These are phyloP conservation scores for Fomitopsis palustris DNA, from an alignment of 1,284 basidiomycete species.

Conservation along the genomic window DNA sequence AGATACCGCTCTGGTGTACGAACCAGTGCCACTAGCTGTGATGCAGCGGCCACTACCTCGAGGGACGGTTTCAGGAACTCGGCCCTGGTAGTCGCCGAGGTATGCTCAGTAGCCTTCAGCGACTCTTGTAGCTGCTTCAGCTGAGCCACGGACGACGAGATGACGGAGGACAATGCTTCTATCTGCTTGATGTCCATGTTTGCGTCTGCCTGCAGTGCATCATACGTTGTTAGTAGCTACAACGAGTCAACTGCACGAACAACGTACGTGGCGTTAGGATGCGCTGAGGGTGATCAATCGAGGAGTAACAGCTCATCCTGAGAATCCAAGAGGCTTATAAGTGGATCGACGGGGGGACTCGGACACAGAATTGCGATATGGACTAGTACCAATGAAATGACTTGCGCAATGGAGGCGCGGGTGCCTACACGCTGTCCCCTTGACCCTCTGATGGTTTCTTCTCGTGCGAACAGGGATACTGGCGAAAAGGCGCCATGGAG, in stretches of 20 bases:
- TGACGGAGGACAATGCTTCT: conserved; percentile 6
- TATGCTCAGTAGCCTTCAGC: conserved; percentile 7
- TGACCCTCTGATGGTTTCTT: background rate
- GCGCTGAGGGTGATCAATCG: background rate
- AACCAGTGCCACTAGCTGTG: conserved; percentile 15
- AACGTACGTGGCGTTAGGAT: background rate
- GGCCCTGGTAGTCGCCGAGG: conserved; percentile 5
- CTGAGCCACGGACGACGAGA: conserved; percentile 8
- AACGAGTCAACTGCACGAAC: background rate
- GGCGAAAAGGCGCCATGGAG: background rate
- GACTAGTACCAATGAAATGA: background rate
- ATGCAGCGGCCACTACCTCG: conserved; percentile 16
- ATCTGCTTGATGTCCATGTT: conserved; percentile 11
- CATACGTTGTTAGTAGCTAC: background rate
- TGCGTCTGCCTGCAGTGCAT: background rate
- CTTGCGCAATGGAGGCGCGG: background rate
- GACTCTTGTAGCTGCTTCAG: conserved; percentile 9
- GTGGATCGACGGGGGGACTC: background rate
- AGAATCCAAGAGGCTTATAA: background rate
- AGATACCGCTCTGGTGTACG: conserved; percentile 12
- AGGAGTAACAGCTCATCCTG: background rate
- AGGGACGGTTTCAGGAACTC: conserved; percentile 11
- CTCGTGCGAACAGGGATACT: conserved; percentile 1
- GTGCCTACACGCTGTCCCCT: background rate
- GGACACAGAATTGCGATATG: background rate